Conservation (phyloP, 331 rosid species). For the Arachis monticola region DNA sequence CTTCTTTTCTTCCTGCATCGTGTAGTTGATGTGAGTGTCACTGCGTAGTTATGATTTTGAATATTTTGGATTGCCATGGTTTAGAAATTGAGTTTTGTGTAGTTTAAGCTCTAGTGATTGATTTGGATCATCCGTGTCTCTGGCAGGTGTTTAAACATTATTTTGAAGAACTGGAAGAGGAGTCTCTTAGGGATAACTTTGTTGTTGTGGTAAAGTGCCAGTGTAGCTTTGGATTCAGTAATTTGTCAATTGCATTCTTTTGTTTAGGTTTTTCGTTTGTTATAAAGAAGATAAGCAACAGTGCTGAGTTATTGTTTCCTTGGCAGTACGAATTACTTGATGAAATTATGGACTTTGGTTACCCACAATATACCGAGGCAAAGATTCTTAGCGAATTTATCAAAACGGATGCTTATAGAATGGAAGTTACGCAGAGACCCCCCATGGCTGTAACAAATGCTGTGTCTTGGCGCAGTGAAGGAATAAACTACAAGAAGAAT, state of each 20-base stretch:
- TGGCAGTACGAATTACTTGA: slow-evolving; percentile 93
- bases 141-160: slow-evolving; percentile 95
- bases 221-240: not conserved
- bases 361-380: slow-evolving; percentile 96
- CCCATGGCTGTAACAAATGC: slow-evolving; percentile 99
- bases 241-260: slow-evolving; percentile 7
- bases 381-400: slow-evolving; percentile 96
- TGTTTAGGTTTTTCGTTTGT: not conserved
- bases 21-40: slow-evolving; percentile 74
- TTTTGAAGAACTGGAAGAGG: slow-evolving; percentile 96
- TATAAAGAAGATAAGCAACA: slow-evolving; percentile 12
- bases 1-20: slow-evolving; percentile 92
- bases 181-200: slow-evolving; percentile 96
- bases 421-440: slow-evolving; percentile 97
- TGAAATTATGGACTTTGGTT: slow-evolving; percentile 99
- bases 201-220: slow-evolving; percentile 86
- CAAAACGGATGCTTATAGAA: slow-evolving; percentile 98
- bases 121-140: slow-evolving; percentile 15
- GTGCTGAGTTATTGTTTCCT: slow-evolving; percentile 26
- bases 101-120: not conserved
- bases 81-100: not conserved
- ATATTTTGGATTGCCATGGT: slow-evolving; percentile 7
- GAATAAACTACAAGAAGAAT: slow-evolving; percentile 91
- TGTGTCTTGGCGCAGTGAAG: slow-evolving; percentile 99
- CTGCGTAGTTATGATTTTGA: slow-evolving; percentile 28